These are phyloP conservation scores for Apium graveolens DNA, from an alignment of 129 eudicot genomes.

Conservation along the genomic window DNA sequence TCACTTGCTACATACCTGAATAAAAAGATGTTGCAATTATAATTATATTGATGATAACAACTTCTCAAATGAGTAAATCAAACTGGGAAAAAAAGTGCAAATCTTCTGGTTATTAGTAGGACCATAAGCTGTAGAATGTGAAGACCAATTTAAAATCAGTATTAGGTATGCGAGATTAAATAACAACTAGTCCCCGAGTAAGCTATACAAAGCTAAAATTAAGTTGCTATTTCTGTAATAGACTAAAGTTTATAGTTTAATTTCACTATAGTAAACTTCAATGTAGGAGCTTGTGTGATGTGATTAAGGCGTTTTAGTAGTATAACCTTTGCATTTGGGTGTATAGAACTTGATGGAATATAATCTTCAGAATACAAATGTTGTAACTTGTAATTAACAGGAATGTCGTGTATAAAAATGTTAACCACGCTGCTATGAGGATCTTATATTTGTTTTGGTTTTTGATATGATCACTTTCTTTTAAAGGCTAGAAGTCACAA, in stretches of 20 bases:
- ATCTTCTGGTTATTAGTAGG: not conserved
- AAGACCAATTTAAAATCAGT: not conserved
- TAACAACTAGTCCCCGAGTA: not conserved
- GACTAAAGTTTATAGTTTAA: not conserved
- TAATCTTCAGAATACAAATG: not conserved
- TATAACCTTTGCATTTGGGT: not conserved
- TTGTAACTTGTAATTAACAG: not conserved
- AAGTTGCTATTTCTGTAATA: not conserved
- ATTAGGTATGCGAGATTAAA: not conserved
- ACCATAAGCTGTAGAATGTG: conserved; percentile 1
- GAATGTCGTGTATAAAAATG: not conserved
- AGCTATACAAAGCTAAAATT: not conserved
- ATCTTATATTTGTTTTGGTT: not conserved
- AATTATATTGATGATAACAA: not conserved
- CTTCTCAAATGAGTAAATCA: not conserved
- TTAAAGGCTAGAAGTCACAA: not conserved
- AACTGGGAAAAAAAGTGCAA: not conserved
- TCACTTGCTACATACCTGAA: conserved; percentile 75
- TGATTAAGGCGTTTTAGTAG: not conserved
- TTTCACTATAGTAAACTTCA: not conserved
- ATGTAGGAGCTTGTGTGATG: not conserved
- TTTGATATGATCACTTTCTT: not conserved
- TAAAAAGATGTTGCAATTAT: not conserved
- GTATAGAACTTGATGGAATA: not conserved
- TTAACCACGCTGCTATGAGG: not conserved